Base-by-base conservation (phyloP, 768 basidiomycete genomes). In the Trametes coccinea region DNA sequence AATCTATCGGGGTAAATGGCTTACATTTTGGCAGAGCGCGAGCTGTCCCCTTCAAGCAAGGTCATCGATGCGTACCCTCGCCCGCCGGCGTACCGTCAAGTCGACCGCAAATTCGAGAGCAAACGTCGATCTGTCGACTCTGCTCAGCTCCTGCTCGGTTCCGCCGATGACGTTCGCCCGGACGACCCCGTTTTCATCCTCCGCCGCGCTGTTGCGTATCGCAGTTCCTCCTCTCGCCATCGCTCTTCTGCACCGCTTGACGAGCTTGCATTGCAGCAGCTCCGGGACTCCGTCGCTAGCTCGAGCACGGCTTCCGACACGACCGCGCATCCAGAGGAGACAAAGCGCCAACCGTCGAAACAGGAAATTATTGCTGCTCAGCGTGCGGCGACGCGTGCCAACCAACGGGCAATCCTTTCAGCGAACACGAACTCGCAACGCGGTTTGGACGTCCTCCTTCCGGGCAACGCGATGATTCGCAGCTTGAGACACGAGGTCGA, bases 291-390 rank as follows among this genome's bases (percentile, higher is more conserved):
- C 0, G 69, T 83, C 11, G 76, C 80, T 7, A 74, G 78, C 56
- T 87, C 88, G 0, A 89, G 88, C 64, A 74, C 76, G 14, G 77
- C 80, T 51, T 82, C 87, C 5, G 86, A 87, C 58, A 66, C 69
- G 6, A 69, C 68, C 3, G 56, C 68, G 2, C 49, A 67, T 0
- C 58, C 55, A 2, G 77, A 81, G 3, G 75, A 80, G n/a, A 48
- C 70, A 2, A 82, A 78, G 52, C 78, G 69, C 59, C 74, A 75
- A 62, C 69, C 75, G 63, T 91, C 92, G 3, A 83, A 88, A 27
- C 91, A 92, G 64, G 94, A 97, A 66, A 90, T 97, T 68, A 97
- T 98, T 59, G 92, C 92, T 11, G 94, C 94, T 5, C 96, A 98
- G 70, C 85, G 95, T 5, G 92, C 90, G 1, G 91, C 88, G 0